A percentile compares a stretch with the other conserved stretches of the same genome.
Conservation (phyloP, 352 stramenopile genomes). For the Pythium guiyangense region DNA sequence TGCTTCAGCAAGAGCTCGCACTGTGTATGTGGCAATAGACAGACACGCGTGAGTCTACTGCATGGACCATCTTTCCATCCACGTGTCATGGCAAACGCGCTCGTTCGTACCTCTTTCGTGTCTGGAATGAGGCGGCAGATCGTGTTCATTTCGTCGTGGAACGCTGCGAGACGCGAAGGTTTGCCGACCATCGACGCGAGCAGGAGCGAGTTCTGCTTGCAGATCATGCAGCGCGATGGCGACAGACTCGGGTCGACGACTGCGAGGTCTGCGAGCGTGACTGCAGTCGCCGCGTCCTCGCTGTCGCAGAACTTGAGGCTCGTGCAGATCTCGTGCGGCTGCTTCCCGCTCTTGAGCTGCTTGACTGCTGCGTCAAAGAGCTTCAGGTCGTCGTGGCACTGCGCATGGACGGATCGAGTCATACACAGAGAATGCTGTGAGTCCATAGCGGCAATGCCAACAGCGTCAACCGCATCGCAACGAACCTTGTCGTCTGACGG, state of each 20-base stretch:
- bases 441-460: background rate
- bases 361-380: conserved; percentile 56
- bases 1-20: conserved; percentile 58
- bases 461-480: background rate
- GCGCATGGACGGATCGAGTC: background rate
- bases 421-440: no score
- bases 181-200: conserved; percentile 43
- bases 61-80: background rate
- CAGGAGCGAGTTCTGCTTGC: conserved; percentile 55
- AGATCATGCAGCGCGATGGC: conserved; percentile 41
- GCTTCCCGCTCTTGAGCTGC: conserved; percentile 48
- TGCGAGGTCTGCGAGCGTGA: conserved; percentile 31
- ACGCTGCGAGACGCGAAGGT: conserved; percentile 41
- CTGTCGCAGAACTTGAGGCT: conserved; percentile 43
- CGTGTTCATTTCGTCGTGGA: conserved; percentile 39
- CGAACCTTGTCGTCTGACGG: conserved; percentile 55
- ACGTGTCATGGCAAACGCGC: no score
- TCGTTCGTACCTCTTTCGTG: conserved; percentile 26
- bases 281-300: conserved; percentile 7
- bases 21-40: conserved; percentile 10
- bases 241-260: conserved; percentile 36
- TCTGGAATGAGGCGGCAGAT: conserved; percentile 61
- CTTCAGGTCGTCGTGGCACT: conserved; percentile 66
- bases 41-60: background rate
- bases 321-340: conserved; percentile 54